Base-by-base conservation (phyloP, 306 rosid species). In the Glycine latifolia region DNA sequence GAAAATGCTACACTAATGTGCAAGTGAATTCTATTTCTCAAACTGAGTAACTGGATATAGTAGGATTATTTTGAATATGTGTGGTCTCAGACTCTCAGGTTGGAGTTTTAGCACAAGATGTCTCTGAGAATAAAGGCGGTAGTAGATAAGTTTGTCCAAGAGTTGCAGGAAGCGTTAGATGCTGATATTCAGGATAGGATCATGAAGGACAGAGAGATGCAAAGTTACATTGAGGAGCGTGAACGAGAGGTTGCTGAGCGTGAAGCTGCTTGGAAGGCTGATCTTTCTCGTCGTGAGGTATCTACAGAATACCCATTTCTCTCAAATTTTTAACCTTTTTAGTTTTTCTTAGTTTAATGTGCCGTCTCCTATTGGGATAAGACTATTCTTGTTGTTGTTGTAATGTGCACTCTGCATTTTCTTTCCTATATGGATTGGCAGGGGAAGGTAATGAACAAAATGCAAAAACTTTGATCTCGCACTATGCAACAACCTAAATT, bases 221-320 rank as follows among this genome's bases (percentile, higher is more conserved):
- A 95, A 87, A 95, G 98, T 87, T 95, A 95, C 67, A 93, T 95
- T 49, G 89, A 95, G 81, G 99, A 95, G 76, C 97, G 99, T 3
- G 99, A 95, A 77, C 99, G 99, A 3, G 99, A 95, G 81, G 99
- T 95, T 60, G 98, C 99, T 33, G 99, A 95, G 85, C 98, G 99
- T 8, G 99, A 95, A 88, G 97, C 99, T 79, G 99, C 99, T 76
- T 95, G 99, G 99, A 95, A 95, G 84, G 98, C 98, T 35, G 99
- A 95, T 82, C 99, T 95, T 85, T 93, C 99, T 73, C 99, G 99
- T 71, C 97, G 99, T 4, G 99, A 95, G 99, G 99, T 94, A 35
- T 41, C 26, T 5, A 2, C 7, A 2, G 3, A 20, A 4, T 46
- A 44, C 59, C 59, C 4, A 60, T 37, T 77, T 73, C 79, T 80